Evolutionary conservation across 257 asterid species (phyloP).

Genomic region (Ajuga chamaepitys): DNA sequence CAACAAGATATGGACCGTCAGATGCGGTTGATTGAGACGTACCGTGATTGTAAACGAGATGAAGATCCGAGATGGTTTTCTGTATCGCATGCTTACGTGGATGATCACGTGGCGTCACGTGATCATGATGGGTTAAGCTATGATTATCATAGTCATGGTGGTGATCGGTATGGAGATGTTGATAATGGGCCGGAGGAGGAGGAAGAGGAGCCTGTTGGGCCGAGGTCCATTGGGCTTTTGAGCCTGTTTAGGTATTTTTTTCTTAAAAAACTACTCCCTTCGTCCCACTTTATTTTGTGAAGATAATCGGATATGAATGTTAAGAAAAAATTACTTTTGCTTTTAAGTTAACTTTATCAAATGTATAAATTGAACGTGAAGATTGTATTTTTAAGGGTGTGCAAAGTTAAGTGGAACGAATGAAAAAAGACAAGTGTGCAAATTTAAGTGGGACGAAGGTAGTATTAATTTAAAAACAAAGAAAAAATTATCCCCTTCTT

Average conservation of each 20-base stretch:
- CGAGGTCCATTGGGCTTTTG: conserved; percentile 43
- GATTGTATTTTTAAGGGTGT: too few relatives aligned
- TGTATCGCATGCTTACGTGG: conserved; percentile 35
- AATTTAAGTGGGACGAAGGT: too few relatives aligned
- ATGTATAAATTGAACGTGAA: too few relatives aligned
- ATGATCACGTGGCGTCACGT: neutral
- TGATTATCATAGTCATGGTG: conserved; percentile 7
- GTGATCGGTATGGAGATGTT: neutral
- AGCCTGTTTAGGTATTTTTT: conserved; percentile 65
- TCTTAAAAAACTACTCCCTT: too few relatives aligned
- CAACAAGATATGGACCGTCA: conserved; percentile 32
- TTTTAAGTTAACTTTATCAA: too few relatives aligned
- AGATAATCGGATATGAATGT: too few relatives aligned
- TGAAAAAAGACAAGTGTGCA: too few relatives aligned
- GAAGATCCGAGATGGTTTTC: conserved; percentile 45
- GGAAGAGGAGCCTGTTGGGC: conserved; percentile 36
- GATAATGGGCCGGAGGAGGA: conserved; percentile 34
- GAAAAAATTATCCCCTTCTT: too few relatives aligned
- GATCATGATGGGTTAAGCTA: neutral
- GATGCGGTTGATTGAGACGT: conserved; percentile 26
- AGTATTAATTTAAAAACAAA: too few relatives aligned
- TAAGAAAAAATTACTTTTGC: too few relatives aligned
- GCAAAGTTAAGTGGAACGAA: too few relatives aligned
- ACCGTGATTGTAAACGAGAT: conserved; percentile 15
- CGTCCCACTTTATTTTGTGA: too few relatives aligned